phyloP scores from a whole-genome alignment of 176 grass and related monocot genomes.

The Ensete glaucum region DNA sequence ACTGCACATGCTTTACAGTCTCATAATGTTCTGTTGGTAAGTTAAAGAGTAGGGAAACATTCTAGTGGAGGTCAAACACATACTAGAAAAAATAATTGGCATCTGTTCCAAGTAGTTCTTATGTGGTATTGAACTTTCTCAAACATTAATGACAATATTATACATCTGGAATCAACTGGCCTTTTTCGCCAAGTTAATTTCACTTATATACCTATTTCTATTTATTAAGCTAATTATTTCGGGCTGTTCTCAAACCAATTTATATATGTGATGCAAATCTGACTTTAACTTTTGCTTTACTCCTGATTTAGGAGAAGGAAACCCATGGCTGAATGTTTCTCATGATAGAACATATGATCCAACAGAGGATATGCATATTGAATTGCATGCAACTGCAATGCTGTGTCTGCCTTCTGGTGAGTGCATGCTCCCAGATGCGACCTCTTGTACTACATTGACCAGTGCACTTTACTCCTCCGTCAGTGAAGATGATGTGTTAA shows the following conservation, averaged over 20 bases:
- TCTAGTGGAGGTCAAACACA: not conserved
- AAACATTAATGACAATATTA: not conserved
- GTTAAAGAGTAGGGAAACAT: not conserved
- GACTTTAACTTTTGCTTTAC: not conserved
- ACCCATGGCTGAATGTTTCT: slow-evolving; percentile 64
- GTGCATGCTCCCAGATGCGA: slow-evolving; percentile 79
- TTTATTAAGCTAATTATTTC: not conserved
- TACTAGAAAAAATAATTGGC: not conserved
- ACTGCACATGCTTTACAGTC: not conserved
- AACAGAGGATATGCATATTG: slow-evolving; percentile 48
- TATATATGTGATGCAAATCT: not conserved
- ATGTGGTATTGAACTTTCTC: not conserved
- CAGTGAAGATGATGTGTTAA: slow-evolving; percentile 67
- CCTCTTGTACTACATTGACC: slow-evolving; percentile 75
- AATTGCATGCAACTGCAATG: slow-evolving; percentile 81
- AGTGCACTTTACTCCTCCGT: slow-evolving; percentile 85
- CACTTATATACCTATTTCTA: not conserved
- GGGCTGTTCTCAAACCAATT: not conserved
- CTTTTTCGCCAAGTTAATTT: not conserved
- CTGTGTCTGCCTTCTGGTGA: slow-evolving; percentile 84
- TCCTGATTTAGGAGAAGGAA: slow-evolving; percentile 56
- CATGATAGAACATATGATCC: slow-evolving; percentile 45
- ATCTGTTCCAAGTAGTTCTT: not conserved
- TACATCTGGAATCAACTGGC: not conserved
- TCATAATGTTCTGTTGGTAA: not conserved